phyloP scores from a whole-genome alignment of 2,329 filamentous ascomycete genomes.

The Myriangium duriaei region DNA sequence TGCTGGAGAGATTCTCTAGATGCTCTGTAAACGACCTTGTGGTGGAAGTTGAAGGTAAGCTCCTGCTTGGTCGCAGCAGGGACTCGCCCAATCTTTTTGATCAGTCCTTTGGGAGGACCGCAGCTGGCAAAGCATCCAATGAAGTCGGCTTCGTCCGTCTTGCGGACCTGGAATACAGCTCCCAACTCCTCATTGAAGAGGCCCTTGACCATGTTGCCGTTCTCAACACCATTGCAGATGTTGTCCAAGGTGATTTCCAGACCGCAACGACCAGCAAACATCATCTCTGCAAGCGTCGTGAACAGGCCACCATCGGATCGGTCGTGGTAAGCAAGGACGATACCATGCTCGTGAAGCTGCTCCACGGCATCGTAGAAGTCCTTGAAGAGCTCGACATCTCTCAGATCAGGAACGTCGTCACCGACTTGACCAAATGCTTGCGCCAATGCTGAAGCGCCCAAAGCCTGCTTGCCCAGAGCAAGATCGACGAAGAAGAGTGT shows the following conservation, averaged over 20 bases:
- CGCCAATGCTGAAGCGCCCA: conserved; percentile 84
- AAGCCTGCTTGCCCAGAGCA: conserved; percentile 62
- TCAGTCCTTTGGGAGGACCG: conserved; percentile 66
- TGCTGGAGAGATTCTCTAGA: conserved; percentile 65
- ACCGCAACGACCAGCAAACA: conserved; percentile 89
- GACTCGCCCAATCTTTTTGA: conserved; percentile 73
- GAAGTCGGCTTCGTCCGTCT: conserved; percentile 73
- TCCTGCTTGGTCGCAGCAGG: conserved; percentile 58
- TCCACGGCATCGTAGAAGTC: conserved; percentile 86
- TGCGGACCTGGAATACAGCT: conserved; percentile 88
- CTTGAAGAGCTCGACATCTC: conserved; percentile 64
- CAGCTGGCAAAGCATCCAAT: conserved; percentile 83
- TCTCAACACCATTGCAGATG: conserved; percentile 48
- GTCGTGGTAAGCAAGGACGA: conserved; percentile 90
- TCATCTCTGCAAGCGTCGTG: conserved; percentile 90
- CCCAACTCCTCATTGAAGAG: conserved; percentile 96
- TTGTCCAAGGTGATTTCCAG: conserved; percentile 73
- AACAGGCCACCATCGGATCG: conserved; percentile 85
- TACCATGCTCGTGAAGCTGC: conserved; percentile 50
- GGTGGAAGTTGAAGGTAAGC: conserved; percentile 61
- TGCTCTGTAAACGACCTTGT: conserved; percentile 55
- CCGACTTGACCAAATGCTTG: conserved; percentile 83
- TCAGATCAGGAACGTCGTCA: conserved; percentile 72
- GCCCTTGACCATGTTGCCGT: conserved; percentile 51
- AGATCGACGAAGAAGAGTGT: conserved; percentile 86